Evolutionary conservation across 768 basidiomycete genomes (phyloP).

Genomic region (Tephrocybe sp.): DNA sequence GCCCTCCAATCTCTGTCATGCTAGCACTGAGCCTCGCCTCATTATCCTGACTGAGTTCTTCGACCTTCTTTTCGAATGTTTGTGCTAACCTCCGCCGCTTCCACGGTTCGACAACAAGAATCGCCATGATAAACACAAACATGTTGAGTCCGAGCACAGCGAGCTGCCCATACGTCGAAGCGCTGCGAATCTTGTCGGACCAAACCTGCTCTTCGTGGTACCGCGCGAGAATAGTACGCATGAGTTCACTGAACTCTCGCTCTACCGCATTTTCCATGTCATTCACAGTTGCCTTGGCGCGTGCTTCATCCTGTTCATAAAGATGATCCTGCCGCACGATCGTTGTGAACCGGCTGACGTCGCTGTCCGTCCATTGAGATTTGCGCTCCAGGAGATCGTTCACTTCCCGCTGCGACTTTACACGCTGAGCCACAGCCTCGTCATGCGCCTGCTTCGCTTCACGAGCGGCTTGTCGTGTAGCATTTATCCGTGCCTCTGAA

Average conservation of each 20-base stretch:
- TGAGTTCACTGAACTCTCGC: constrained; percentile 80
- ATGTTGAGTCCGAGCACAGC: constrained; percentile 86
- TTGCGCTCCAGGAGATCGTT: constrained; percentile 95
- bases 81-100: constrained; percentile 83
- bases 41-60: constrained; percentile 58
- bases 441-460: constrained; percentile 76
- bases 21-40: constrained; percentile 45
- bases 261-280: constrained; percentile 81
- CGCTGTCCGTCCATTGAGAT: constrained; percentile 85
- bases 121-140: constrained; percentile 86
- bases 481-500: constrained; percentile 76
- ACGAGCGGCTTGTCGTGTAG: constrained; percentile 63
- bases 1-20: constrained; percentile 44
- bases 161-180: constrained; percentile 90
- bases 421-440: constrained; percentile 72
- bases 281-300: constrained; percentile 64
- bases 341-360: constrained; percentile 84
- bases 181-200: constrained; percentile 97
- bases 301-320: constrained; percentile 74
- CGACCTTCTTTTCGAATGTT: constrained; percentile 85
- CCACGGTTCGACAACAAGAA: constrained; percentile 94
- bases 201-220: constrained; percentile 99
- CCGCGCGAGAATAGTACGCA: constrained; percentile 83
- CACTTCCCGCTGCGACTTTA: constrained; percentile 89
- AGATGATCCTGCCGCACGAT: constrained; percentile 90